Evolutionary conservation across 148 eudicot species (phyloP).

Genomic region (Rhododendron vialii): DNA sequence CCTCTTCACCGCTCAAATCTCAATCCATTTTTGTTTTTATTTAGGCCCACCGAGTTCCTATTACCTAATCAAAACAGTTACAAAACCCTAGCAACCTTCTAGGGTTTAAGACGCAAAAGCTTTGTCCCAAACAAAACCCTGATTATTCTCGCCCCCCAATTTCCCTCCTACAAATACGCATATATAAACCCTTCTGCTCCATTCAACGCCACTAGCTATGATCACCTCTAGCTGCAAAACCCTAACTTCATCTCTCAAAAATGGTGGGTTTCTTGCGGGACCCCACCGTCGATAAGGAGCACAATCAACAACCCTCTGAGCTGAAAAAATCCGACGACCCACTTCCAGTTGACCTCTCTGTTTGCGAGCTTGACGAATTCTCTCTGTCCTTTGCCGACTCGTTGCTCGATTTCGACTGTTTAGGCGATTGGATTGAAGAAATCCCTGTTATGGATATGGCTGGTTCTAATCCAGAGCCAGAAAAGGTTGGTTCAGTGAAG

Average conservation of each 20-base stretch:
- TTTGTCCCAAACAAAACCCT: slow-evolving; percentile 3
- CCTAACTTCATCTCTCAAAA: slow-evolving; percentile 29
- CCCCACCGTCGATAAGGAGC: slow-evolving; percentile 26
- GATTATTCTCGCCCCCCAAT: neutral
- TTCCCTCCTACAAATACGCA: neutral
- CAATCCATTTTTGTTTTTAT: too few species aligned
- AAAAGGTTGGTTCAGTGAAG: slow-evolving; percentile 1
- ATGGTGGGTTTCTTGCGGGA: slow-evolving; percentile 60
- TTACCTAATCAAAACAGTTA: neutral
- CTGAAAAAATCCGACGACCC: slow-evolving; percentile 21
- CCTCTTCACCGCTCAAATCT: neutral
- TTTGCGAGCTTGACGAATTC: slow-evolving; percentile 42
- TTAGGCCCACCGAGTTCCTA: neutral
- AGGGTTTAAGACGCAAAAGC: slow-evolving; percentile 25
- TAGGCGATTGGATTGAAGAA: slow-evolving; percentile 53
- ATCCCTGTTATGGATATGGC: slow-evolving; percentile 22
- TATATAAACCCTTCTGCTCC: neutral
- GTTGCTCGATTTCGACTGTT: slow-evolving; percentile 56
- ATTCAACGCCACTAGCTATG: slow-evolving; percentile 9
- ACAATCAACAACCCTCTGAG: slow-evolving; percentile 22
- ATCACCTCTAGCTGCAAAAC: slow-evolving; percentile 8
- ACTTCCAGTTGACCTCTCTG: slow-evolving; percentile 23
- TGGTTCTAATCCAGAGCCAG: slow-evolving; percentile 22
- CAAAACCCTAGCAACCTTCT: slow-evolving; percentile 10
- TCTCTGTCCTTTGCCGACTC: slow-evolving; percentile 34